These are phyloP conservation scores for Gracilariopsis chorda DNA, from an alignment of 23 red algal genomes.

Conservation along the genomic window DNA sequence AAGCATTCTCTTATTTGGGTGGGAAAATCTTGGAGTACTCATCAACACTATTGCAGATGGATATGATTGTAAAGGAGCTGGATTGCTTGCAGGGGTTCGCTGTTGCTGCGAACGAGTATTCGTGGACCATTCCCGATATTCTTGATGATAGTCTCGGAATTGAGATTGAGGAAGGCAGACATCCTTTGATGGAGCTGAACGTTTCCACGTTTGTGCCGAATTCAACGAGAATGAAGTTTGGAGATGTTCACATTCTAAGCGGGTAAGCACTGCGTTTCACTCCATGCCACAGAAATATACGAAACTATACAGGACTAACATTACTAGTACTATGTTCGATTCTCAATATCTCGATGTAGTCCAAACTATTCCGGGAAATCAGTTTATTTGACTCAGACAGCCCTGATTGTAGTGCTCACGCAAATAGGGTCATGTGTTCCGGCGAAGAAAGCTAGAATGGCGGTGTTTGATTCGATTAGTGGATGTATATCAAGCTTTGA, in stretches of 20 bases:
- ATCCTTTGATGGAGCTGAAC: constrained; percentile 32
- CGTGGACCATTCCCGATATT: constrained; percentile 17
- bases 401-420: constrained; percentile 35
- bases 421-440: constrained; percentile 56
- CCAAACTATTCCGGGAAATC: constrained; percentile 68
- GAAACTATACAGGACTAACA: too few species aligned
- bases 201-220: constrained; percentile 54
- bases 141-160: not conserved
- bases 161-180: constrained; percentile 43
- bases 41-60: not conserved
- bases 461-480: constrained; percentile 20
- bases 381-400: constrained; percentile 33
- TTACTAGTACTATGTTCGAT: too few species aligned
- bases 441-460: not conserved
- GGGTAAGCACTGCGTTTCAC: constrained; percentile 38
- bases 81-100: constrained; percentile 61
- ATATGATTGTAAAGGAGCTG: constrained; percentile 27
- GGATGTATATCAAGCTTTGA: constrained; percentile 25
- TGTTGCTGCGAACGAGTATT: constrained; percentile 24
- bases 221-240: not conserved
- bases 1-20: constrained; percentile 53
- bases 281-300: too few species aligned
- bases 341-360: not conserved
- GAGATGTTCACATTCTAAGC: constrained; percentile 62
- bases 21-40: constrained; percentile 14